Evolutionary conservation across 352 stramenopile species (phyloP).

Genomic region (Phytophthora macrochlamydospora): DNA sequence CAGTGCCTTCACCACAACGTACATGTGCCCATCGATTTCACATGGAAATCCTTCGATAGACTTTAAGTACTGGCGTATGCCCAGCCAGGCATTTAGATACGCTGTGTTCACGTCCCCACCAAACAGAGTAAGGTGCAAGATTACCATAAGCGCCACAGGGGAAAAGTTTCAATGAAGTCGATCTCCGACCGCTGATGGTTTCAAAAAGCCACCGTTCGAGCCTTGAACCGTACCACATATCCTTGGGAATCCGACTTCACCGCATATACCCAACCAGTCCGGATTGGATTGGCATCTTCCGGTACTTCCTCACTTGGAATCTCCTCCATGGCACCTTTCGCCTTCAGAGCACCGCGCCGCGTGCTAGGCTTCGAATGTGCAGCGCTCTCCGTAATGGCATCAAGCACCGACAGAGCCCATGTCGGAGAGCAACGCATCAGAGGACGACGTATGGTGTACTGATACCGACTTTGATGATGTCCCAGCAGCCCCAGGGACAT

Average conservation of each 20-base stretch:
- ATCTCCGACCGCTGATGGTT: neutral
- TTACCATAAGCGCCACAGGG: neutral
- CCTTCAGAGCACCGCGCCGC: neutral
- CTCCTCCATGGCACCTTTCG: constrained; percentile 4
- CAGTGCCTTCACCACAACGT: neutral
- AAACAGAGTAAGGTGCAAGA: neutral
- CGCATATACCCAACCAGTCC: neutral
- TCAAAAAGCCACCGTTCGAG: neutral
- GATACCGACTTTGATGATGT: neutral
- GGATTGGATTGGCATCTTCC: neutral
- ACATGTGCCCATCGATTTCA: neutral
- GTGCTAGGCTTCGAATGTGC: no score
- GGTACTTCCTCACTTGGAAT: constrained; percentile 3
- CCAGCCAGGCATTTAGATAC: neutral
- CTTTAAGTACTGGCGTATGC: neutral
- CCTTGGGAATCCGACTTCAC: neutral
- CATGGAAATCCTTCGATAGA: neutral
- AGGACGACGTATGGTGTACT: neutral
- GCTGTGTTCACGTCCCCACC: neutral
- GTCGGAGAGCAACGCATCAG: neutral
- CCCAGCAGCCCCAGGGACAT: neutral
- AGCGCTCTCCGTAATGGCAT: neutral
- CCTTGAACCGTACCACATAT: neutral
- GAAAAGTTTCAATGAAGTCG: neutral
- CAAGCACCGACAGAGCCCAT: neutral